Evolutionary conservation across 2,329 filamentous ascomycete species (phyloP).

Genomic region (Aureobasidium namibiae): DNA sequence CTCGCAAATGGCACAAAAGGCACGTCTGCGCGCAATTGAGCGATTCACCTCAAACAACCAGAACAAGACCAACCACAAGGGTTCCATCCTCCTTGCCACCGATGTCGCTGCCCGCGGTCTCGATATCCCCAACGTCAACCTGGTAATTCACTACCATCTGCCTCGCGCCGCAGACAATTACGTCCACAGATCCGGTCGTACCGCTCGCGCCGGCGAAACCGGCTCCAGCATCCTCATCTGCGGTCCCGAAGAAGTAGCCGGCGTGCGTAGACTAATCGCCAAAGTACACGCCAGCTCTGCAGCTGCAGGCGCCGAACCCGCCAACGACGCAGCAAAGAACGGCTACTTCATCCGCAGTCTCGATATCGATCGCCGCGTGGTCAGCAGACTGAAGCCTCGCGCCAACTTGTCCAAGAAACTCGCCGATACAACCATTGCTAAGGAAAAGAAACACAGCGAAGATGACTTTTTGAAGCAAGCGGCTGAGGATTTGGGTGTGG

Average conservation of each 20-base stretch:
- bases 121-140: conserved; percentile 81
- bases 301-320: conserved; percentile 30
- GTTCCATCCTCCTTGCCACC: conserved; percentile 75
- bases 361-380: conserved; percentile 73
- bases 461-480: conserved; percentile 77
- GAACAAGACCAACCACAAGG: conserved; percentile 20
- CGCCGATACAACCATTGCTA: conserved; percentile 72
- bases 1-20: conserved; percentile 93
- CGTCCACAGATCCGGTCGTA: conserved; percentile 90
- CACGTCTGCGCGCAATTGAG: conserved; percentile 84
- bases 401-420: conserved; percentile 78
- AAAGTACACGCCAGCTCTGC: conserved; percentile 68
- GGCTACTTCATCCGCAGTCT: conserved; percentile 69
- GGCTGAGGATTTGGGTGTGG: conserved; percentile 86
- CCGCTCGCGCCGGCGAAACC: conserved; percentile 69
- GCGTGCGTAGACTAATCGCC: conserved; percentile 72
- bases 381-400: conserved; percentile 66
- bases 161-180: conserved; percentile 88
- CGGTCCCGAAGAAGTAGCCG: conserved; percentile 79
- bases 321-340: conserved; percentile 40
- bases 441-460: conserved; percentile 76
- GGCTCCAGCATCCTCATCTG: conserved; percentile 85
- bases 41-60: conserved; percentile 57
- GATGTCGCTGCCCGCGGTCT: conserved; percentile 88
- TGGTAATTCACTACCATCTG: conserved; percentile 92